phyloP scores from a whole-genome alignment of 1,284 basidiomycete species.

The Trichosporon ovoides region DNA sequence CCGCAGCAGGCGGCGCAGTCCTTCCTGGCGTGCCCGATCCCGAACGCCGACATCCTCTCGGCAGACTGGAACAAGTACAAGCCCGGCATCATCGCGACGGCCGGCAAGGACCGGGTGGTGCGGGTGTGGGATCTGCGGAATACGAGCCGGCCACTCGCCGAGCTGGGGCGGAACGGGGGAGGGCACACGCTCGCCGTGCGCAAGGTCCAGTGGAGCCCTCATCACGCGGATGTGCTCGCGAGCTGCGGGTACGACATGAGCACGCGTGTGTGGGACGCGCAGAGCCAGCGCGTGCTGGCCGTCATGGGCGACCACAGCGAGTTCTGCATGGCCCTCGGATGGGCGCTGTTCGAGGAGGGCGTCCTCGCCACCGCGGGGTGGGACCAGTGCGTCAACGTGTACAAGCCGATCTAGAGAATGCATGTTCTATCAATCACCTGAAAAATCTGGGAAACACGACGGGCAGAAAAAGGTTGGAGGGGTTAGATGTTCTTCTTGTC shows the following conservation, averaged over 20 bases:
- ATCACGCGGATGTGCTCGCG: slow-evolving; percentile 63
- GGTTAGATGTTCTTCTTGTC: slow-evolving; percentile 37
- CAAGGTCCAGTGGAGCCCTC: slow-evolving; percentile 53
- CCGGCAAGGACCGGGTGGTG: slow-evolving; percentile 51
- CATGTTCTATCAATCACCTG: neutral
- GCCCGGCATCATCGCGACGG: slow-evolving; percentile 51
- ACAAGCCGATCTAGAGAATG: slow-evolving; percentile 34
- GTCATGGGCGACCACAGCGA: slow-evolving; percentile 75
- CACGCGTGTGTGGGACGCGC: slow-evolving; percentile 48
- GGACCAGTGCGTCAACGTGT: slow-evolving; percentile 79
- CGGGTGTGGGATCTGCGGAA: slow-evolving; percentile 50
- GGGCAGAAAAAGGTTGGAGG: no score
- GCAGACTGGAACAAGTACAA: slow-evolving; percentile 58
- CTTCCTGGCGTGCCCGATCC: slow-evolving; percentile 9
- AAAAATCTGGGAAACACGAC: no score
- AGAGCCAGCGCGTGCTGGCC: slow-evolving; percentile 56
- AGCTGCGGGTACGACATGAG: slow-evolving; percentile 72
- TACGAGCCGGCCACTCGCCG: slow-evolving; percentile 19
- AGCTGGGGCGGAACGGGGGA: slow-evolving; percentile 26
- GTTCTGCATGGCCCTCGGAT: slow-evolving; percentile 85
- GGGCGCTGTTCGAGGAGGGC: slow-evolving; percentile 76
- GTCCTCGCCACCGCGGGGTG: slow-evolving; percentile 81
- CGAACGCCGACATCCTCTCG: slow-evolving; percentile 31
- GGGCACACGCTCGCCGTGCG: slow-evolving; percentile 54
- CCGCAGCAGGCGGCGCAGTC: neutral